Percentiles rank a stretch among this genome's conserved stretches.
Evolutionary conservation across 768 basidiomycete species (phyloP).

Genomic region (Clathrus columnatus): DNA sequence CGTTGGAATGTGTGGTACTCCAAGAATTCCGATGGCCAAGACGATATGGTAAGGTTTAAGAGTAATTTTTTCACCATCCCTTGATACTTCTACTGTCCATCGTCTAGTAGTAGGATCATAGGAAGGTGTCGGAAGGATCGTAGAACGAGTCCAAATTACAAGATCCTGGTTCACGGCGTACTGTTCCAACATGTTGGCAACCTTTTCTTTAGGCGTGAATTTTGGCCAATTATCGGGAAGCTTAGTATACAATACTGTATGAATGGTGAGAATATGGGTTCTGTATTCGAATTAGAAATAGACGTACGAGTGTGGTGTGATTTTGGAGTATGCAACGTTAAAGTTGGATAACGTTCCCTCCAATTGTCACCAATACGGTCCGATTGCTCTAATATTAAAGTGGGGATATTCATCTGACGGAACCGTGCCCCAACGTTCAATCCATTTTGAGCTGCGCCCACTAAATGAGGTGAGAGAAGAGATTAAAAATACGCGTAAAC

Average conservation of each 20-base stretch:
- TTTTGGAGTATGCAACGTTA: slow-evolving; percentile 31
- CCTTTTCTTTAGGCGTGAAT: slow-evolving; percentile 33
- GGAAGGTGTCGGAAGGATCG: slow-evolving; percentile 22
- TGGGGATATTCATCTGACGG: slow-evolving; percentile 30
- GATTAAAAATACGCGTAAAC: neutral
- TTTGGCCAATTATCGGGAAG: slow-evolving; percentile 33
- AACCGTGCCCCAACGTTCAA: slow-evolving; percentile 36
- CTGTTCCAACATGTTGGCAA: slow-evolving; percentile 37
- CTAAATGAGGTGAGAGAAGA: slow-evolving; percentile 15
- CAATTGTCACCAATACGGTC: slow-evolving; percentile 33
- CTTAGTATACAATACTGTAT: slow-evolving; percentile 31
- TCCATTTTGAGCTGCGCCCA: slow-evolving; percentile 38
- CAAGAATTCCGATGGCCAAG: slow-evolving; percentile 30
- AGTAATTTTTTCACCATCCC: slow-evolving; percentile 21
- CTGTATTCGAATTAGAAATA: neutral
- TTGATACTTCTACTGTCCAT: slow-evolving; percentile 29
- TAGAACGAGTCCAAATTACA: slow-evolving; percentile 33
- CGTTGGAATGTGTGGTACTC: slow-evolving; percentile 26
- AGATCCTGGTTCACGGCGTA: slow-evolving; percentile 34
- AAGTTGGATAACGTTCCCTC: slow-evolving; percentile 34
- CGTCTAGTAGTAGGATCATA: slow-evolving; percentile 25
- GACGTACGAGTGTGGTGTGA: slow-evolving; percentile 6
- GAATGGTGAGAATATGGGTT: neutral
- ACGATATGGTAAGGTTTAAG: slow-evolving; percentile 33
- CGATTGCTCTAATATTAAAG: slow-evolving; percentile 30